Evolutionary conservation across 2,329 filamentous ascomycete genomes (phyloP), one percentile per base, ranked within the genome.

Genomic region (Zarea fungicola): DNA sequence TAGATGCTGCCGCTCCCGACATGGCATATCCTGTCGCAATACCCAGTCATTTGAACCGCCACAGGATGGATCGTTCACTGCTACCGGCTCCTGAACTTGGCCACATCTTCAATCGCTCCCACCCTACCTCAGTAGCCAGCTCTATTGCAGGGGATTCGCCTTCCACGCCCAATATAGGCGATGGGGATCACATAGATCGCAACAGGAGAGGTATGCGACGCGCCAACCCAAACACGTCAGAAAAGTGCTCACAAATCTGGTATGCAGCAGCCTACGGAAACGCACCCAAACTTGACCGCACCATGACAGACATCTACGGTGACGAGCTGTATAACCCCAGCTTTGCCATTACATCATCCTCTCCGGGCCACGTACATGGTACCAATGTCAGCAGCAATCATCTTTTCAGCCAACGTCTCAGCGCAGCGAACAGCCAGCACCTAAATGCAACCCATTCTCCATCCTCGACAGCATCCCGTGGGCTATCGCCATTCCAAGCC

Each of bases 291-390:
- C 78, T 95, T 55, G 85, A 90, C 57, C 79, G 89, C 49, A 93
- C 90, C 1, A 89, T 93, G 70, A 92, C 89, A 16, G 89, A 95
- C 61, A 78, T 89, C 42, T 92, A 87, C 61, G 78, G 82, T 59
- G 91, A 96, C 64, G 89, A 93, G 65, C 77, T 95, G 1, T 95
- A 88, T 73, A 90, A 85, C 58, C 84, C 86, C 1, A 78, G 75
- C 57, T 82, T 83, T 52, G 74, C 72, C 28, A 74, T 83, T 59
- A 78, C 78, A 1, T 76, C 80, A 0, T 70, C 80, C 5, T 70
- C 80, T 3, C 74, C 77, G n/a, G n/a, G n/a, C n/a, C n/a, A n/a
- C 10, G 68, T 73, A 8, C 71, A 74, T 41, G 61, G 66, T 54
- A 71, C 65, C 21, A 64, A 72, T 25, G 65, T 73, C 39, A 68